These are phyloP conservation scores for Syncephalastrum racemosum DNA, from an alignment of 371 early-diverging fungal genomes.

Conservation along the genomic window DNA sequence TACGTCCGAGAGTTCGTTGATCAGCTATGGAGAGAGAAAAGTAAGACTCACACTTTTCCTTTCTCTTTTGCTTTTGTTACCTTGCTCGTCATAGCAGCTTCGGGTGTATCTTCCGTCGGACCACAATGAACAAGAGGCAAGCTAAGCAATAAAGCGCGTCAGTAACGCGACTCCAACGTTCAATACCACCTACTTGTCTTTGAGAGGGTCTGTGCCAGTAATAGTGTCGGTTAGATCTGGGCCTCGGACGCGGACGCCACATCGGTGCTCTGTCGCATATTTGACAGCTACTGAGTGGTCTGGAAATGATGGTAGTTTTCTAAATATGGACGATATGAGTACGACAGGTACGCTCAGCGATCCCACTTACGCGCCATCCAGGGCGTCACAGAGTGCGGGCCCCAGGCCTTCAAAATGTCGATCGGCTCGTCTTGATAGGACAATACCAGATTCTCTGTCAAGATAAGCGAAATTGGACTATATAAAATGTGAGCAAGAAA, in stretches of 20 bases:
- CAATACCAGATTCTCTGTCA: constrained; percentile 38
- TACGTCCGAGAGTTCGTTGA: constrained; percentile 44
- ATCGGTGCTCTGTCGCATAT: constrained; percentile 22
- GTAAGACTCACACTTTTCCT: constrained; percentile 1
- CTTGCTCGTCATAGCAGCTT: constrained; percentile 44
- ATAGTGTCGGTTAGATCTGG: constrained; percentile 44
- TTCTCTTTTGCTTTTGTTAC: constrained; percentile 16
- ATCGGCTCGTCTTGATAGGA: constrained; percentile 48
- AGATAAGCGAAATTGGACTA: constrained; percentile 56
- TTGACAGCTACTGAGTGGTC: constrained; percentile 18
- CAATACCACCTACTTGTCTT: constrained; percentile 40
- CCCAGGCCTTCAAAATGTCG: constrained; percentile 51
- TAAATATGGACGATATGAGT: constrained; percentile 2
- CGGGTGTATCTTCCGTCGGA: constrained; percentile 34
- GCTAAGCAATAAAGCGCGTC: constrained; percentile 13
- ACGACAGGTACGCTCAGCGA: neutral
- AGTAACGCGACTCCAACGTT: neutral
- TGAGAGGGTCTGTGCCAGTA: constrained; percentile 57
- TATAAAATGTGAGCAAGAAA: neutral
- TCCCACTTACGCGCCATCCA: constrained; percentile 42
- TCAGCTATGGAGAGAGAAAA: constrained; percentile 24
- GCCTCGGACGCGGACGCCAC: constrained; percentile 42
- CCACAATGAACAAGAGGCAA: constrained; percentile 35
- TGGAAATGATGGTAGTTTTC: constrained; percentile 48
- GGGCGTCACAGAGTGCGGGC: constrained; percentile 39